Conservation (phyloP, 192 early-diverging fungal species). For the Backusella parvicylindrica region DNA sequence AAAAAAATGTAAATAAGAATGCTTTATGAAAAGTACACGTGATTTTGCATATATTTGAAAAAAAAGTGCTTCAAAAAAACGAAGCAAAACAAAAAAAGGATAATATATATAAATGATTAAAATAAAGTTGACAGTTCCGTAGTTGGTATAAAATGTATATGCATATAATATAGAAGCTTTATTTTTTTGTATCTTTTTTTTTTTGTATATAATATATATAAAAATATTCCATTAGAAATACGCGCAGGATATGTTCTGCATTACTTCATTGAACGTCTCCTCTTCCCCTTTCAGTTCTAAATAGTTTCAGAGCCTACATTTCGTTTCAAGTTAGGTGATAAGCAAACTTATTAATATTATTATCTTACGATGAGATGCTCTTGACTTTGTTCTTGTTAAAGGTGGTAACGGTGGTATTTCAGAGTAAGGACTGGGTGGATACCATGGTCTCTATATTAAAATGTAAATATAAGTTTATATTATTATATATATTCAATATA, state of each 20-base stretch:
- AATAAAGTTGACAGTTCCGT: background rate
- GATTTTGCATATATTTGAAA: background rate
- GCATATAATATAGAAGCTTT: background rate
- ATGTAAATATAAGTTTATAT: too few relatives aligned
- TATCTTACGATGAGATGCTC: conserved; percentile 2
- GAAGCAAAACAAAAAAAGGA: too few relatives aligned
- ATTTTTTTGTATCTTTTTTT: background rate
- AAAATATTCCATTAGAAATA: background rate
- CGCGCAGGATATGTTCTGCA: background rate
- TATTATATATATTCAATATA: background rate
- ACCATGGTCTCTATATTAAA: conserved; percentile 26
- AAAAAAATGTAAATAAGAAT: background rate
- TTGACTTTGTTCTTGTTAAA: conserved; percentile 18
- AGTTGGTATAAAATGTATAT: background rate
- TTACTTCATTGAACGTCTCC: background rate
- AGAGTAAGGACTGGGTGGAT: conserved; percentile 33
- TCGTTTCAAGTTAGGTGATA: background rate
- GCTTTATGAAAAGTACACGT: background rate
- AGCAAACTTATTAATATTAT: background rate
- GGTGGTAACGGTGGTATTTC: conserved; percentile 24
- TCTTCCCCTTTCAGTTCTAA: background rate
- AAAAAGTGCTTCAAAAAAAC: background rate
- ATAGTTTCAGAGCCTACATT: background rate
- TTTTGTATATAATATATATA: background rate
- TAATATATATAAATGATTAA: background rate